Evolutionary conservation across 176 grass and related monocot species (phyloP), one percentile per base, ranked within the genome.

Genomic region (Musa troglodytarum): DNA sequence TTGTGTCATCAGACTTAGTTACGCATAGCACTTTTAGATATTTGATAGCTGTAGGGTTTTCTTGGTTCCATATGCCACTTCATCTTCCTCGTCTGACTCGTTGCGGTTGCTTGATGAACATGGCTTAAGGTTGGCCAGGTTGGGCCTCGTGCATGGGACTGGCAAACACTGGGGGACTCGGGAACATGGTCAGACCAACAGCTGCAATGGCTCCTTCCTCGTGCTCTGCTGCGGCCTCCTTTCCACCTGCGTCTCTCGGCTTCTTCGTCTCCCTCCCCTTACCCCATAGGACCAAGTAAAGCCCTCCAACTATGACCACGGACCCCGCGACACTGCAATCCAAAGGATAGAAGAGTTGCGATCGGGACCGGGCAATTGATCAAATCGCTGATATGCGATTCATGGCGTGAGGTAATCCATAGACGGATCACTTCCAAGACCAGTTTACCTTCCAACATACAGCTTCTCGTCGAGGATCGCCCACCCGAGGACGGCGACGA

Each of bases 401-500:
- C 34, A 6, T 43, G 4, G 34, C 6, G 34, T 43, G 34, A 43
- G 34, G 6, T 43, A 43, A 43, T 43, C 6, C 34, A 43, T 43
- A 43, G 4, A 43, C 34, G 34, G 34, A 43, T 43, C 34, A 43
- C 34, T 43, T 34, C 29, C 29, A 34, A 34, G 29, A 34, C 29
- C 3, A 34, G 55, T n/a, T 50, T 84, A 97, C 94, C 79, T 97
- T 52, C 95, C 95, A 51, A 89, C 52, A 71, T 79, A 67, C 53
- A 93, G 82, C 73, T 93, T 93, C 79, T 98, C 95, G 69, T 83
- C 82, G 71, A 98, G 86, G 77, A 93, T 76, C 20, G 68, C 90
- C 88, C 90, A 93, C 12, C 90, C 90, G 54, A 98, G 52, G 62
- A 91, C n/a, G 29, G 88, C 95, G 65, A 93, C 95, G 58, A 87